These are phyloP conservation scores for Ceratocystis cacaofunesta DNA, from an alignment of 2,329 filamentous ascomycete species.

Conservation along the genomic window DNA sequence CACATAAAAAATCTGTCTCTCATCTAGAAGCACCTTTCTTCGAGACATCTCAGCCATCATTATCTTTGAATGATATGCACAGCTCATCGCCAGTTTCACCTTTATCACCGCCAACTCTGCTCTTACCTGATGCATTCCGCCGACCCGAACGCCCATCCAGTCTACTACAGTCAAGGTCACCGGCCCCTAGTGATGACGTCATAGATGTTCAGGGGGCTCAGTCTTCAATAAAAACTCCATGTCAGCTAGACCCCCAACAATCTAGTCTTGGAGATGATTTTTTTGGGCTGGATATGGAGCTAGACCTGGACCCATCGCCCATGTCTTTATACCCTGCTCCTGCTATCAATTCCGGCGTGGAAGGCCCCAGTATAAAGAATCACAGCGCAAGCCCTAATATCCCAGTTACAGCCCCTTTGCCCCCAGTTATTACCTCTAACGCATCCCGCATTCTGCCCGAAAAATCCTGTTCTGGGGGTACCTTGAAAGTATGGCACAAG, in stretches of 20 bases:
- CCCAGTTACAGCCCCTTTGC: not conserved
- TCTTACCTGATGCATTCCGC: not conserved
- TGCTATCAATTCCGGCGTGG: not conserved
- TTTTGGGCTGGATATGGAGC: not conserved
- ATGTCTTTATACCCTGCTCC: not conserved
- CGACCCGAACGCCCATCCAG: not conserved
- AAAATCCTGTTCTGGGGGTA: not conserved
- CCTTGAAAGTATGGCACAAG: no score
- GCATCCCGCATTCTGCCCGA: not conserved
- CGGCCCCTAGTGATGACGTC: not conserved
- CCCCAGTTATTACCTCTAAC: not conserved
- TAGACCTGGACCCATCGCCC: not conserved
- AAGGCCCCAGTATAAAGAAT: not conserved
- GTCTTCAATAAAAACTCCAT: not conserved
- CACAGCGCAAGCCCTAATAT: not conserved
- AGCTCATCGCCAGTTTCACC: not conserved
- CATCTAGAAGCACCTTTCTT: not conserved
- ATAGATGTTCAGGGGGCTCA: not conserved
- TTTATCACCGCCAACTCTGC: not conserved
- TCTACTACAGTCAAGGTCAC: not conserved
- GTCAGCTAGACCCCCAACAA: not conserved
- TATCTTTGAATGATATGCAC: not conserved
- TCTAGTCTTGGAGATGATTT: not conserved
- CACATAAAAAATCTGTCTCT: not conserved
- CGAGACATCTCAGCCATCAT: not conserved